Conservation (phyloP, 345 rosid species). For the Corymbia maculata region DNA sequence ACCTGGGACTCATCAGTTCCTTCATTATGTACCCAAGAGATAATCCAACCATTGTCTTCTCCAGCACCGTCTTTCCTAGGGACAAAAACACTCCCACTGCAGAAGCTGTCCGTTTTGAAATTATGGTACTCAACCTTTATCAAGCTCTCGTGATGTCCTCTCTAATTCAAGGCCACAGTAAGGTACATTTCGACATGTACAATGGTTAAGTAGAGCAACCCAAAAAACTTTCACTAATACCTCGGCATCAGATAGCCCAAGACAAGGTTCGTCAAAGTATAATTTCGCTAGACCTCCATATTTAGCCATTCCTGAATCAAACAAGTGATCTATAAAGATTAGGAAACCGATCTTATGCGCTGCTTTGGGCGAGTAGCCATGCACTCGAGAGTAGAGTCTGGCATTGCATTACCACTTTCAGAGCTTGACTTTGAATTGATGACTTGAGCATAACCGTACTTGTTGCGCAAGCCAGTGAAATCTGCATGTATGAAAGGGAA, state of each 20-base stretch:
- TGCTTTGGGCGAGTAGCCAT: neutral
- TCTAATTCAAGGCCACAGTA: neutral
- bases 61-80: constrained; percentile 6
- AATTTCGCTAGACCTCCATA: constrained; percentile 36
- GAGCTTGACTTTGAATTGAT: constrained; percentile 28
- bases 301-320: constrained; percentile 21
- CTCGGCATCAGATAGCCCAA: neutral
- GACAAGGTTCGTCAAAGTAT: constrained; percentile 21
- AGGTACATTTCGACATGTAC: neutral
- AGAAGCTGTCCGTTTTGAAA: constrained; percentile 21
- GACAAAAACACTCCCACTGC: constrained; percentile 37
- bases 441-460: constrained; percentile 30
- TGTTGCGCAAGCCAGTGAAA: constrained; percentile 19
- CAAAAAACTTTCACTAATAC: neutral
- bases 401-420: constrained; percentile 15
- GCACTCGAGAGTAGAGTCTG: neutral
- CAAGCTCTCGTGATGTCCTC: neutral
- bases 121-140: constrained; percentile 28
- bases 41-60: constrained; percentile 45
- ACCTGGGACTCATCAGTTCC: constrained; percentile 19
- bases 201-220: neutral
- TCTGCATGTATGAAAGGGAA: constrained; percentile 31
- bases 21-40: constrained; percentile 36
- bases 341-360: neutral
- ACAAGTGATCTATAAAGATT: neutral